Evolutionary conservation across 768 basidiomycete genomes (phyloP), one percentile per base, ranked within the genome.

Genomic region (Tylopilus subfusipes): DNA sequence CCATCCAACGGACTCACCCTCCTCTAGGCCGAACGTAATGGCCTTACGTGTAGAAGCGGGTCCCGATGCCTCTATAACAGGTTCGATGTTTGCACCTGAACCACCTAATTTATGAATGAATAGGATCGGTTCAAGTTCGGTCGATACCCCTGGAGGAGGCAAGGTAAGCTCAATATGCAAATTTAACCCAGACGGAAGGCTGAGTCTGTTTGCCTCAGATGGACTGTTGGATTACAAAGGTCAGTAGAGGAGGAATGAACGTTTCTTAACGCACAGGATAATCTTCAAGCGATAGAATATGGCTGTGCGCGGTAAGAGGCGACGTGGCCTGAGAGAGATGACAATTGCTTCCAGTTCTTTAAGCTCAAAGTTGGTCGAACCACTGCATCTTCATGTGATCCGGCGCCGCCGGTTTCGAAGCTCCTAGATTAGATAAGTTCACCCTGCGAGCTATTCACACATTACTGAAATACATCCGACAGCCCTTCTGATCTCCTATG

Each of bases 1-100:
- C 58, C 56, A 55, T 52, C 52, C 55, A 52, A 30, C 25, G 60
- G 51, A 34, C 48, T 55, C 53, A 55, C 56, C 39, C n/a, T 54
- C 34, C 40, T 63, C 43, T 6, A 42, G 34, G 43, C 47, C 53
- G 18, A 55, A 60, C 64, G 51, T 59, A 55, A 63, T 52, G 2
- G 50, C 45, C 21, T 55, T 53, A 63, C 52, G 57, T 57, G 50
- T 50, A 29, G 42, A 39, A 16, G 45, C 29, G 13, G 54, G 47
- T 21, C 54, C 27, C 42, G 54, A 54, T 10, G 50, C 50, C 50
- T 56, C 60, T 50, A 54, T 52, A 25, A 51, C 40, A 45, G 48
- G 55, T 46, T 50, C 31, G 38, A 52, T 44, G 25, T 39, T 55
- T 31, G 53, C 61, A 31, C 53, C 16, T 1, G 42, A 38, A 7